These are phyloP conservation scores for Ophiostoma novo-ulmi DNA, from an alignment of 2,329 filamentous ascomycete species.

Conservation along the genomic window DNA sequence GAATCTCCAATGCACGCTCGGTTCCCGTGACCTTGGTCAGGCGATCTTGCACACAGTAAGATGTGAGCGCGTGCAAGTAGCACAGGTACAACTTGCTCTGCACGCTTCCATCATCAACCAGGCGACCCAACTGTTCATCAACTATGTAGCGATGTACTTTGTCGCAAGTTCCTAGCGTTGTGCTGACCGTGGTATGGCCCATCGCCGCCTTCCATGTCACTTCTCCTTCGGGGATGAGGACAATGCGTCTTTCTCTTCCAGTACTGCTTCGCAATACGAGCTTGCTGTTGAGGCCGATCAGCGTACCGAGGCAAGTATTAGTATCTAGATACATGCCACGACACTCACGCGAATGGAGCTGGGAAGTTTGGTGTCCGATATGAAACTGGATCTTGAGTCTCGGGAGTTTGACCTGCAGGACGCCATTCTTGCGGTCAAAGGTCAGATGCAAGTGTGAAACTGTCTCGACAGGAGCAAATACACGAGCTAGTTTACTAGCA, in stretches of 20 bases:
- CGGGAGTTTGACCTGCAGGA: constrained; percentile 42
- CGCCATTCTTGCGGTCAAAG: constrained; percentile 1
- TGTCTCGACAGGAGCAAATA: neutral
- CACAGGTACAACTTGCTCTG: constrained; percentile 48
- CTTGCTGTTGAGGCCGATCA: constrained; percentile 47
- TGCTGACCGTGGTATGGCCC: constrained; percentile 1
- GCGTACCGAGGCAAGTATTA: constrained; percentile 42
- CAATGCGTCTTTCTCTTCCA: neutral
- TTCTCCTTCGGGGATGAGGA: constrained; percentile 9
- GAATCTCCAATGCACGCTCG: constrained; percentile 47
- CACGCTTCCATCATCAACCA: constrained; percentile 47
- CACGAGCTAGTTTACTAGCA: neutral
- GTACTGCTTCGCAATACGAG: constrained; percentile 41
- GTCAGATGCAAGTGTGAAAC: neutral
- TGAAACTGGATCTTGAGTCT: constrained; percentile 46
- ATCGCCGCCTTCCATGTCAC: neutral
- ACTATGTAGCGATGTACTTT: constrained; percentile 43
- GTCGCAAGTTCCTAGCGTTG: constrained; percentile 29
- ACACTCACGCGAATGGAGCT: constrained; percentile 46
- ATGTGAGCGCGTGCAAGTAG: constrained; percentile 52
- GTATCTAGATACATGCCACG: constrained; percentile 46
- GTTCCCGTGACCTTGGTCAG: constrained; percentile 49
- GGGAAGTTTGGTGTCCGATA: constrained; percentile 30
- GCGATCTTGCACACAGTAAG: constrained; percentile 46
- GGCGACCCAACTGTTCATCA: constrained; percentile 44